Conservation (phyloP, 805 yeast genomes). For the Teunomyces funiuensis region DNA sequence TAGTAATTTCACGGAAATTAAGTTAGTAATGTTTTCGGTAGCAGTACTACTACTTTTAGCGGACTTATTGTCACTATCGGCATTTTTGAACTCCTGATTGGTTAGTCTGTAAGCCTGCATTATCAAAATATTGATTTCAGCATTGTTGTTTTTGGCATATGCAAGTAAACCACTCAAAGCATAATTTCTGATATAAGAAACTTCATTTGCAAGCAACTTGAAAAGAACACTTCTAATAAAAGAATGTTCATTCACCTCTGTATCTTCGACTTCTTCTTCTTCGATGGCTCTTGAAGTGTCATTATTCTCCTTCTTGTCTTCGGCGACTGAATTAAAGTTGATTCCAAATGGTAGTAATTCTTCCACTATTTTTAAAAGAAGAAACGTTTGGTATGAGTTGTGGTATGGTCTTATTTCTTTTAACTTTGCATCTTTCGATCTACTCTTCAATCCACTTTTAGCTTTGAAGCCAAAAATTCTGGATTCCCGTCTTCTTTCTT, state of each 20-base stretch:
- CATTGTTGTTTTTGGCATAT: slow-evolving; percentile 29
- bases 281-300: slow-evolving; percentile 9
- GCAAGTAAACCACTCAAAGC: slow-evolving; percentile 31
- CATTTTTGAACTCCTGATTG: slow-evolving; percentile 25
- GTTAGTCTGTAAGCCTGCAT: slow-evolving; percentile 31
- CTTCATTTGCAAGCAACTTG: slow-evolving; percentile 31
- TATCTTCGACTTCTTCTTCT: slow-evolving; percentile 20
- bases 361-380: slow-evolving; percentile 31
- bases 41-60: slow-evolving; percentile 6
- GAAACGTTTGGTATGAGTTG: slow-evolving; percentile 35
- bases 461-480: slow-evolving; percentile 27
- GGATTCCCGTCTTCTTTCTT: slow-evolving; percentile 22
- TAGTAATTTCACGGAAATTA: slow-evolving; percentile 22
- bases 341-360: slow-evolving; percentile 36
- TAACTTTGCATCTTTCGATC: slow-evolving; percentile 15
- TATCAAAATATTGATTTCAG: slow-evolving; percentile 37
- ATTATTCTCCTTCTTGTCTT: slow-evolving; percentile 8
- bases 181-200: slow-evolving; percentile 35
- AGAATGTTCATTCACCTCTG: slow-evolving; percentile 18
- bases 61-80: slow-evolving; percentile 9
- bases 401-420: slow-evolving; percentile 27
- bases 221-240: slow-evolving; percentile 32
- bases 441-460: slow-evolving; percentile 17
- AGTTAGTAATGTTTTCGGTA: slow-evolving; percentile 20
- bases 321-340: slow-evolving; percentile 26